Conservation (phyloP, 306 rosid species). For the Acacia acuminata region DNA sequence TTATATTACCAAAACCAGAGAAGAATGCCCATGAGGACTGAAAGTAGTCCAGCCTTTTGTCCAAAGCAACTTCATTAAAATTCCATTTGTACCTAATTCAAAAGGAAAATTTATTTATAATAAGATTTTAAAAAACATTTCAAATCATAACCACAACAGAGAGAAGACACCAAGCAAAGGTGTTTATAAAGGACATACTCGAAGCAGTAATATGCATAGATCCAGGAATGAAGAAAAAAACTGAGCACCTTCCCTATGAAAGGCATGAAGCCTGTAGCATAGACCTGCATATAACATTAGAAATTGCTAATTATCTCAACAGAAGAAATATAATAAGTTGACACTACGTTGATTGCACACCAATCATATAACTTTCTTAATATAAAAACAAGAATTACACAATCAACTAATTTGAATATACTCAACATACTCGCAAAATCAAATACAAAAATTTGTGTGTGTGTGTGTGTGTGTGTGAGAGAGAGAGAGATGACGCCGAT, state of each 20-base stretch:
- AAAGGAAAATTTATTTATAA: neutral
- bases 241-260: conserved; percentile 77
- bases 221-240: conserved; percentile 86
- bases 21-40: conserved; percentile 94
- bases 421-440: neutral
- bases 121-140: conserved; percentile 7
- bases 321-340: conserved; percentile 13
- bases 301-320: conserved; percentile 30
- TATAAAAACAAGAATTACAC: neutral
- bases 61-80: conserved; percentile 76
- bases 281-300: conserved; percentile 58
- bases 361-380: neutral
- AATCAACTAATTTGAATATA: neutral
- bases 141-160: conserved; percentile 24
- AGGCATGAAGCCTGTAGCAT: conserved; percentile 81
- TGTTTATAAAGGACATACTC: conserved; percentile 65
- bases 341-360: conserved; percentile 8
- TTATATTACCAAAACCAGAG: conserved; percentile 80
- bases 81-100: conserved; percentile 86
- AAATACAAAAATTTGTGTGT: neutral
- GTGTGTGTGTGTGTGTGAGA: neutral
- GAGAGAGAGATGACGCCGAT: neutral
- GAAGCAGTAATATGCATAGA: conserved; percentile 95
- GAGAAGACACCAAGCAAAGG: conserved; percentile 28
- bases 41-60: conserved; percentile 75